Base-by-base conservation (phyloP, 2,329 filamentous ascomycete species). In the Monilinia polystroma region DNA sequence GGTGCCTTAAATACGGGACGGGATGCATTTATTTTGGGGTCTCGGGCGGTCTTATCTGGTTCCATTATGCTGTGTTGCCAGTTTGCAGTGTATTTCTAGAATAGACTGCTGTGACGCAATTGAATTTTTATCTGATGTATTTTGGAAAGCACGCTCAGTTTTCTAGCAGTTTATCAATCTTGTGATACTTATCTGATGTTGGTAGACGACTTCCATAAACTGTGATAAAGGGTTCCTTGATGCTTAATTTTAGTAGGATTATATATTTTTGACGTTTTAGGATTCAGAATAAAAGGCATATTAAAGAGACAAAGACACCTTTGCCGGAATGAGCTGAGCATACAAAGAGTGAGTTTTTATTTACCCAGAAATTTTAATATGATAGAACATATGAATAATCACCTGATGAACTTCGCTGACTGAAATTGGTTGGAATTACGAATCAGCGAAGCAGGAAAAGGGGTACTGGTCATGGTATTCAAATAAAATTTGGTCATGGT, bases 11-110 rank as follows among this genome's bases (percentile, higher is more conserved):
- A 26, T 51, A 1, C 1, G 8, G 45, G 45, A 11, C 32, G 47
- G 8, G n/a, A n/a, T 18, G 41, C n/a, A n/a, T 62, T 62, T 8
- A 51, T 62, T 12, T 38, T 41, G 3, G 58, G 58, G 35, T 62
- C 20, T 0, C 58, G 45, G 35, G 8, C n/a, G 20, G 38, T 32
- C 16, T 38, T 16, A 18, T 23, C 29, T 38, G 7, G n/a, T 10
- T 62, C 47, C 58, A 62, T 62, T 4, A 4, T 60, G n/a, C 11
- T 60, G 18, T 35, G 5, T 38, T 59, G 56, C 6, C 10, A 41
- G 5, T 1, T 43, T 8, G 14, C 8, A 14, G 7, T 60, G 5
- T 1, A 12, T 16, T 20, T 23, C 1, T 35, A 16, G 12, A 43
- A 16, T 41, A 43, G 2, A 43, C 16, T 14, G 18, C 10, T 16